Conservation (phyloP, 139 green algal genomes). For the Chlorella sp. region DNA sequence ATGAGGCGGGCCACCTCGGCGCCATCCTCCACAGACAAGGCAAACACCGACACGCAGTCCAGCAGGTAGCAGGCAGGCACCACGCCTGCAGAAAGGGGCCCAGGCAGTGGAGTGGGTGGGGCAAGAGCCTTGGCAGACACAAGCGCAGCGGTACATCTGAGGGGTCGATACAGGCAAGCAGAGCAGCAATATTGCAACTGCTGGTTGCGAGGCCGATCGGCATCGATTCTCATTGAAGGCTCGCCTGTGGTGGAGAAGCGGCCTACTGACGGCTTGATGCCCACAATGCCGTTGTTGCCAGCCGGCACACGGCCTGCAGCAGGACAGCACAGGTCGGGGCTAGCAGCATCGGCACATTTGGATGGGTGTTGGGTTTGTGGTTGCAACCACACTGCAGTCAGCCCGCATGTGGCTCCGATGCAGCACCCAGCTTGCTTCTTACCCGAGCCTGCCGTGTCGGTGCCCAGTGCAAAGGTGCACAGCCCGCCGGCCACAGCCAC, state of each 20-base stretch:
- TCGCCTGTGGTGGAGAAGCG: slow-evolving; percentile 53
- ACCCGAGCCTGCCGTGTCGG: slow-evolving; percentile 84
- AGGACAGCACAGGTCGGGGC: background rate
- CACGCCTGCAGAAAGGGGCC: slow-evolving; percentile 62
- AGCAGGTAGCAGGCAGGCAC: slow-evolving; percentile 78
- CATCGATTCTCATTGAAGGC: background rate
- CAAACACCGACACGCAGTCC: slow-evolving; percentile 85
- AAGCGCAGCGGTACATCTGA: no score
- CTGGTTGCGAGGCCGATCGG: no score
- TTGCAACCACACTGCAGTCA: no score
- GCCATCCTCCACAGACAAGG: slow-evolving; percentile 66
- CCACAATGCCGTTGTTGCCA: slow-evolving; percentile 78
- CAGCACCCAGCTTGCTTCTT: no score
- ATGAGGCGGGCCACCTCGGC: slow-evolving; percentile 55
- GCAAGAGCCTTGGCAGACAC: no score
- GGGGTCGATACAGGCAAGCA: no score
- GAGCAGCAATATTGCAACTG: no score
- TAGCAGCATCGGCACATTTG: no score
- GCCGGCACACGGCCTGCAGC: slow-evolving; percentile 68
- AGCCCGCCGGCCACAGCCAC: slow-evolving; percentile 71
- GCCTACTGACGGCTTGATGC: slow-evolving; percentile 80
- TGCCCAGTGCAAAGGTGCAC: slow-evolving; percentile 83
- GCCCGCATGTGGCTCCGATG: no score
- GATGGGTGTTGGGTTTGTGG: no score
- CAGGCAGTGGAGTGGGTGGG: no score